These are phyloP conservation scores for Chlorella sp. DNA, from an alignment of 139 green algal species.

Conservation along the genomic window DNA sequence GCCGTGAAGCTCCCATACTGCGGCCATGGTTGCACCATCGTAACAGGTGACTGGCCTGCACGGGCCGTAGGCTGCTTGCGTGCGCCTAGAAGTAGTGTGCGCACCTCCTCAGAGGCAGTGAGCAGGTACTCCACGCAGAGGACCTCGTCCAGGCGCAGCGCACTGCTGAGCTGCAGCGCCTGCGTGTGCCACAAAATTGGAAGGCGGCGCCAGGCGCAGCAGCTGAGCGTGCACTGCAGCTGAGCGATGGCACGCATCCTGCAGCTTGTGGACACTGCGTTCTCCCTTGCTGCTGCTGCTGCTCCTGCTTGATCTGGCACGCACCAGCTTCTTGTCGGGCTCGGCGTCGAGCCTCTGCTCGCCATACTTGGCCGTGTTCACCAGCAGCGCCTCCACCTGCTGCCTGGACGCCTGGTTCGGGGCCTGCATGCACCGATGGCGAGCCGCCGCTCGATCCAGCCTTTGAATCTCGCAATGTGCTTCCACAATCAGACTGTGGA, in stretches of 20 bases:
- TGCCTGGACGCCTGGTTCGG: conserved; percentile 37
- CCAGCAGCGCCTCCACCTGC: conserved; percentile 38
- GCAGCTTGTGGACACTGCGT: not conserved
- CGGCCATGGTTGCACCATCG: no score
- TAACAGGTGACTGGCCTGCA: no score
- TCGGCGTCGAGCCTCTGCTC: conserved; percentile 53
- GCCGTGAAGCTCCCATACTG: conserved; percentile 22
- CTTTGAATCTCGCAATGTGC: not conserved
- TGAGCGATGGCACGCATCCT: not conserved
- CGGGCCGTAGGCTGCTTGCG: no score
- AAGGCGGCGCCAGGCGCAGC: not conserved
- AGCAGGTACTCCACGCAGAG: conserved; percentile 51
- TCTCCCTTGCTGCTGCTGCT: not conserved
- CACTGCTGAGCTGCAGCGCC: conserved; percentile 48
- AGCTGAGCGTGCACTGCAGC: not conserved
- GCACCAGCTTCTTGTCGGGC: conserved; percentile 51
- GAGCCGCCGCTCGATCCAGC: not conserved
- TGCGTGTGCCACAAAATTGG: not conserved
- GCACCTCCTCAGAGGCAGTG: conserved; percentile 51
- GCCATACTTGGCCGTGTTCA: conserved; percentile 38
- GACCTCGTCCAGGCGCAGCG: conserved; percentile 62
- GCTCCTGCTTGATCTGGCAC: not conserved
- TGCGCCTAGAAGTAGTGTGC: not conserved
- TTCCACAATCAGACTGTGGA: not conserved
- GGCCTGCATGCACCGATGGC: conserved; percentile 28